These are phyloP conservation scores for Amanita phalloides DNA, from an alignment of 768 basidiomycete species.

Conservation along the genomic window DNA sequence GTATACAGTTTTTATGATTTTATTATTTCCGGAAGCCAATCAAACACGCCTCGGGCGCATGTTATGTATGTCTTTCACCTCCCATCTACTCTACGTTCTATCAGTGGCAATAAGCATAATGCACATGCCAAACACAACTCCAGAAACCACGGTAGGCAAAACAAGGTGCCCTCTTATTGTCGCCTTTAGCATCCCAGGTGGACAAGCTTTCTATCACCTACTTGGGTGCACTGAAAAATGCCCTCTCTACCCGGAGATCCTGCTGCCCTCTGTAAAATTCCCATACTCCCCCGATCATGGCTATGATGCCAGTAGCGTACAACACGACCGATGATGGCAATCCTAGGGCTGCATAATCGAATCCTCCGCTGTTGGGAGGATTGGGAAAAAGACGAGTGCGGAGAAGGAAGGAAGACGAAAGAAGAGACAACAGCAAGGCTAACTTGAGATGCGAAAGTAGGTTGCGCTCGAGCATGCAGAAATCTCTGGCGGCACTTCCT, in stretches of 20 bases:
- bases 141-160: constrained; percentile 38
- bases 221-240: constrained; percentile 52
- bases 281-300: constrained; percentile 49
- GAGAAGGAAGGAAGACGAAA: constrained; percentile 56
- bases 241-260: constrained; percentile 46
- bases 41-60: not conserved
- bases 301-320: constrained; percentile 39
- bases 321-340: constrained; percentile 44
- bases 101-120: constrained; percentile 35
- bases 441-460: constrained; percentile 60
- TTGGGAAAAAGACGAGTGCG: constrained; percentile 46
- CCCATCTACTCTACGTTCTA: constrained; percentile 6
- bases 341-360: constrained; percentile 12
- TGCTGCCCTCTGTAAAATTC: constrained; percentile 51
- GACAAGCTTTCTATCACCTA: constrained; percentile 16
- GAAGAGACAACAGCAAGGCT: constrained; percentile 48
- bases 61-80: not conserved
- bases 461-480: constrained; percentile 72
- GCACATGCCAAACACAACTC: constrained; percentile 39
- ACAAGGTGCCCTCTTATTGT: constrained; percentile 34
- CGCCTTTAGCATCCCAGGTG: not conserved
- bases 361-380: constrained; percentile 12
- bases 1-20: not conserved
- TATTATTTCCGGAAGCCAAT: not conserved
- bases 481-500: constrained; percentile 62